Base-by-base conservation (phyloP, 176 grass and related monocot species). In the Secale cereale region DNA sequence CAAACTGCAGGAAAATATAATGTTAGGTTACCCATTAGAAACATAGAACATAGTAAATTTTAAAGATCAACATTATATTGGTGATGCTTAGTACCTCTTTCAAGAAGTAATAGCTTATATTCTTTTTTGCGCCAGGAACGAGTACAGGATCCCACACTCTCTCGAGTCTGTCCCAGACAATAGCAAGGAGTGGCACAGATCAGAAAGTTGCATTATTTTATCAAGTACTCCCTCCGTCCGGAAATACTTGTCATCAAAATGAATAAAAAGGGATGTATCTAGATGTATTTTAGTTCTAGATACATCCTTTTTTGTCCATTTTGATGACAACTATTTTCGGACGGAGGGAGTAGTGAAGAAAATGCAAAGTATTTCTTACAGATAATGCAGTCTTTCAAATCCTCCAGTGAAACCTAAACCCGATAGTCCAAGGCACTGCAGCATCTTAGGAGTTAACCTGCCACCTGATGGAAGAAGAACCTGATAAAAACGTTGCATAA, bases 81-180 rank as follows among this genome's bases (percentile, higher is more conserved):
- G 36, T 56, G 76, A 60, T 28, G 48, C 20, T 74, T 65, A 82
- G 60, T 78, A 98, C 93, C 83, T 94, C 84, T 93, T 92, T 95
- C 88, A 98, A 84, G 88, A 98, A 98, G 73, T 88, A 95, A 80
- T 90, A 91, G 76, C 93, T 98, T 78, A 98, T 95, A 32, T 33
- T 85, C 89, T 84, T 95, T 65, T 90, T 88, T 61, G 91, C 83
- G 3, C 90, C 93, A 60, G 93, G 86, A 59, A 92, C 91, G 71
- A 98, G 75, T 92, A 91, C 74, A 89, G 93, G 96, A 92, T 98
- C 96, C 96, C 96, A 98, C 36, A 94, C 92, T 67, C 93, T 93
- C 74, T 98, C 96, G n/a, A 98, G 72, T 84, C 96, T 98, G 81
- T 81, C 23, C 77, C 57, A 61, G 32, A 85, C 65, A 90, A 76